Evolutionary conservation across 148 eudicot genomes (phyloP).

Genomic region (Vaccinium corymbosum): DNA sequence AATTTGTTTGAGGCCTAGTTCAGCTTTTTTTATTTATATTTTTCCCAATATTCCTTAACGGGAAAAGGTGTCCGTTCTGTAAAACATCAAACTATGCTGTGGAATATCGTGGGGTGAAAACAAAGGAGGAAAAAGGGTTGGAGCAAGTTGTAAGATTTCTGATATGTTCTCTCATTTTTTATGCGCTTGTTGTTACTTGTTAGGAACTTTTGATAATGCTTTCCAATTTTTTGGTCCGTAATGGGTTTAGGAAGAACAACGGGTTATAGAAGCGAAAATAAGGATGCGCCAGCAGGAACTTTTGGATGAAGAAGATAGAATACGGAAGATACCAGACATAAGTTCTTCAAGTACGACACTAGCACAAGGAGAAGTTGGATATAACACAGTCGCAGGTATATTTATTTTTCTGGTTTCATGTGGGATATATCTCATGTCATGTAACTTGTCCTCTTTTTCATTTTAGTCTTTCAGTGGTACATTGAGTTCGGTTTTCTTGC

Average conservation of each 20-base stretch:
- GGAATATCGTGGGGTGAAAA: constrained; percentile 90
- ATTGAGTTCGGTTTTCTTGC: constrained; percentile 9
- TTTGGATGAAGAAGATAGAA: constrained; percentile 75
- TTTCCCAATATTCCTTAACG: constrained; percentile 41
- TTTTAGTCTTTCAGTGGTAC: not conserved
- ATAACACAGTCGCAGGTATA: constrained; percentile 53
- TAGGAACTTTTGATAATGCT: constrained; percentile 3
- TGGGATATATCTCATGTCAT: not conserved
- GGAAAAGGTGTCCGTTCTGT: constrained; percentile 86
- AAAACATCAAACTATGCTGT: constrained; percentile 92
- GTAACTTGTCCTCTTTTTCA: not conserved
- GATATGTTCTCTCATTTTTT: not conserved
- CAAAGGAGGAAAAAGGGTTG: constrained; percentile 84
- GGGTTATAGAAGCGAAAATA: constrained; percentile 98
- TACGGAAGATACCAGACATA: constrained; percentile 43
- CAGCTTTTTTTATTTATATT: not conserved
- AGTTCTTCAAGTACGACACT: constrained; percentile 43
- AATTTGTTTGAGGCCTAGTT: not conserved
- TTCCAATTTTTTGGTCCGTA: constrained; percentile 1
- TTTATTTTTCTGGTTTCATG: not conserved
- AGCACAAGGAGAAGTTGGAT: constrained; percentile 41
- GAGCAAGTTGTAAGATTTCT: constrained; percentile 84
- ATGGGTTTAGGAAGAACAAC: constrained; percentile 74
- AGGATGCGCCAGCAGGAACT: constrained; percentile 90
- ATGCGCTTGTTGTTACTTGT: not conserved